Percentiles rank a stretch among this genome's conserved stretches.
Evolutionary conservation across 1,284 basidiomycete genomes (phyloP).

Genomic region (Trichosporon inkin): DNA sequence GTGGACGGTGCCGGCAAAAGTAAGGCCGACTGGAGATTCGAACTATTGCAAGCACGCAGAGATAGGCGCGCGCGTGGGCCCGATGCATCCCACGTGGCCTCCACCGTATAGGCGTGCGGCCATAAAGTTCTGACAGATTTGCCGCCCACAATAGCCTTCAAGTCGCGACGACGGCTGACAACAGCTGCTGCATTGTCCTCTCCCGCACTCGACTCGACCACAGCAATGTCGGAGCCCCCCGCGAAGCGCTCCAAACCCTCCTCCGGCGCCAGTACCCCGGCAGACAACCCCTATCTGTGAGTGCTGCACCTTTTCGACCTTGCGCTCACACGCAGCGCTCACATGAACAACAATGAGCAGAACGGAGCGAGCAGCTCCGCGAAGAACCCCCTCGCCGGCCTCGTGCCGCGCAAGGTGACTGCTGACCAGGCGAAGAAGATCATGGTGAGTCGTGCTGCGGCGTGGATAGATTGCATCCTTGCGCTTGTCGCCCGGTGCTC

Average conservation of each 20-base stretch:
- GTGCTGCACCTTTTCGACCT: not conserved
- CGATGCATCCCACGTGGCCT: slow-evolving; percentile 2
- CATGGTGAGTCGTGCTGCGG: slow-evolving; percentile 58
- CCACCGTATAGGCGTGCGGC: not conserved
- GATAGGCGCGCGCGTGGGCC: too few relatives aligned
- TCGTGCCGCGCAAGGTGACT: slow-evolving; percentile 71
- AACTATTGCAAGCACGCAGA: too few relatives aligned
- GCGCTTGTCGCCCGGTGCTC: not conserved
- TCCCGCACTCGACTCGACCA: not conserved
- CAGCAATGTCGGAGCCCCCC: slow-evolving; percentile 37
- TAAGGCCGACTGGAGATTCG: too few relatives aligned
- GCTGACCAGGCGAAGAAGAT: slow-evolving; percentile 67
- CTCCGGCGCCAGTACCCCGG: slow-evolving; percentile 23
- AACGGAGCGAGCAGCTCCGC: slow-evolving; percentile 3
- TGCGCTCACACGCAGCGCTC: slow-evolving; percentile 26
- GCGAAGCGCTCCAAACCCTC: slow-evolving; percentile 40
- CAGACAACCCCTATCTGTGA: slow-evolving; percentile 45
- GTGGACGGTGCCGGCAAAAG: too few relatives aligned
- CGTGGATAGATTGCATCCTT: not conserved
- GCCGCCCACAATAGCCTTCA: not conserved
- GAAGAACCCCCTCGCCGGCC: slow-evolving; percentile 64
- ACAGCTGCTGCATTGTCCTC: not conserved
- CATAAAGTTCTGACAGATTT: slow-evolving; percentile 8
- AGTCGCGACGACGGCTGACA: not conserved
- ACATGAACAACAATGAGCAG: slow-evolving; percentile 20